Percentiles rank a stretch among this genome's conserved stretches.
phyloP scores from a whole-genome alignment of 2,329 filamentous ascomycete genomes.

The Claviceps monticola region DNA sequence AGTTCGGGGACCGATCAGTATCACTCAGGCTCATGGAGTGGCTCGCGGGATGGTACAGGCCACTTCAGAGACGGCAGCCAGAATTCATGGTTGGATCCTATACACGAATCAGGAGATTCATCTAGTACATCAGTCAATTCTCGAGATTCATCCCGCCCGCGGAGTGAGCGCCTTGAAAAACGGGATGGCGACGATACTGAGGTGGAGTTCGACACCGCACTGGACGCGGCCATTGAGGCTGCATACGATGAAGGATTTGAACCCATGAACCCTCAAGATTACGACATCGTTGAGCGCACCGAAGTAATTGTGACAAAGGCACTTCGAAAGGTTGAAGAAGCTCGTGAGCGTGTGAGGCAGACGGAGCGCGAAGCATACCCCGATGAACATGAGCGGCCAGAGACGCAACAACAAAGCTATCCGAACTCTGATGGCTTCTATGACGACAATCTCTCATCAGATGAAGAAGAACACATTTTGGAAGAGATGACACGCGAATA shows the following conservation, averaged over 20 bases:
- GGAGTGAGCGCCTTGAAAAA: slow-evolving; percentile 55
- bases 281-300: slow-evolving; percentile 20
- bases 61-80: slow-evolving; percentile 52
- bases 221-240: slow-evolving; percentile 90
- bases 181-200: slow-evolving; percentile 61
- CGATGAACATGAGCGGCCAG: slow-evolving; percentile 12
- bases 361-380: slow-evolving; percentile 51
- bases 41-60: slow-evolving; percentile 11
- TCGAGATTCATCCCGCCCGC: slow-evolving; percentile 55
- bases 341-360: slow-evolving; percentile 61
- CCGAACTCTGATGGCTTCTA: slow-evolving; percentile 41
- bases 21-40: slow-evolving; percentile 11
- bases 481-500: slow-evolving; percentile 84
- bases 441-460: slow-evolving; percentile 44
- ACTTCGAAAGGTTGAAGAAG: slow-evolving; percentile 55
- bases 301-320: slow-evolving; percentile 39
- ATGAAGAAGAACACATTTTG: slow-evolving; percentile 63
- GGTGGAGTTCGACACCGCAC: slow-evolving; percentile 82
- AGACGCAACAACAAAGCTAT: slow-evolving; percentile 15
- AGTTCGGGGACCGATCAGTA: slow-evolving; percentile 3
- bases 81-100: slow-evolving; percentile 87
- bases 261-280: slow-evolving; percentile 42
- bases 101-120: slow-evolving; percentile 78
- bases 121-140: slow-evolving; percentile 66
- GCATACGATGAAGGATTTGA: slow-evolving; percentile 90